These are phyloP conservation scores for Termitomyces sp. DNA, from an alignment of 768 basidiomycete genomes.

Conservation along the genomic window DNA sequence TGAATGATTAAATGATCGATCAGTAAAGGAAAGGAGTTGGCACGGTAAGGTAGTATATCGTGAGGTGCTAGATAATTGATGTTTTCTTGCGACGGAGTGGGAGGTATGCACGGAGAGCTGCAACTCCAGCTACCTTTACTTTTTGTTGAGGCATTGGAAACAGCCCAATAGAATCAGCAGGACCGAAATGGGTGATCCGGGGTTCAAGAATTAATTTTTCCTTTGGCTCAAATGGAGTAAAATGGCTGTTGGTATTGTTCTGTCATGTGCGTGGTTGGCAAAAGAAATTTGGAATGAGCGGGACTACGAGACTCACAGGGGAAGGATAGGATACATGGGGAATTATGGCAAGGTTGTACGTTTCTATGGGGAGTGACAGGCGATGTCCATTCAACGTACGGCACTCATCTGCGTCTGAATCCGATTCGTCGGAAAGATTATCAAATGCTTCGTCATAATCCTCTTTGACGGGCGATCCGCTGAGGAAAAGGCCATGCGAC, in stretches of 20 bases:
- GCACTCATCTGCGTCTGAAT: slow-evolving; percentile 22
- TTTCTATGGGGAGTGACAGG: background rate
- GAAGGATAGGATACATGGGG: background rate
- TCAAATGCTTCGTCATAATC: slow-evolving; percentile 7
- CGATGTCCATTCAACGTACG: slow-evolving; percentile 15
- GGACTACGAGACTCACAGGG: slow-evolving; percentile 1
- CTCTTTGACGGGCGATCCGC: background rate
- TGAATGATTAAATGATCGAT: background rate
- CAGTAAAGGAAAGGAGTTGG: background rate
- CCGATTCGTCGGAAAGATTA: slow-evolving; percentile 20
- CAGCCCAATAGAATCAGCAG: slow-evolving; percentile 20
- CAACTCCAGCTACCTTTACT: slow-evolving; percentile 16
- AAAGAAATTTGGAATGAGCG: background rate
- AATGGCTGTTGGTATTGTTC: slow-evolving; percentile 1
- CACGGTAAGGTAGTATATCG: background rate
- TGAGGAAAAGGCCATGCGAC: background rate
- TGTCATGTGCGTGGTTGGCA: background rate
- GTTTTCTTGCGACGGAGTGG: slow-evolving; percentile 13
- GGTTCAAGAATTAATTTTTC: slow-evolving; percentile 15
- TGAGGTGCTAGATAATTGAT: background rate
- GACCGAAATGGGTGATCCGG: slow-evolving; percentile 12
- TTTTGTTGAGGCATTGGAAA: slow-evolving; percentile 20
- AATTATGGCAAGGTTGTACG: background rate
- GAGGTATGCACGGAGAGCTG: slow-evolving; percentile 21
- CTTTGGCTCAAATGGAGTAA: background rate